Conservation (phyloP, 1,284 basidiomycete species). For the Tetrapyrgos nigripes region DNA sequence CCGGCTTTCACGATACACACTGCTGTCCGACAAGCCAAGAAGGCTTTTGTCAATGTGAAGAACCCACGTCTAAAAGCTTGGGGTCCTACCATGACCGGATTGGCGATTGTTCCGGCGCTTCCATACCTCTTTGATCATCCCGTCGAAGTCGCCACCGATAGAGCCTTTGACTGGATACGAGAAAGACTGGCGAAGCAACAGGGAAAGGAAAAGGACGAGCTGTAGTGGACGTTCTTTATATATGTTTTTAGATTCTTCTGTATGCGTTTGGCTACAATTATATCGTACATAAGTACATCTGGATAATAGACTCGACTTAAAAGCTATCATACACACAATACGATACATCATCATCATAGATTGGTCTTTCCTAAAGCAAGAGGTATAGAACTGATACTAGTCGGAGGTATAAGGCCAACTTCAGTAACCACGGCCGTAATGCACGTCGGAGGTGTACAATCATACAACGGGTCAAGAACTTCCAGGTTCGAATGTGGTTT, state of each 20-base stretch:
- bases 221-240: background rate
- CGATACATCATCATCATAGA: constrained; percentile 33
- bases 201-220: constrained; percentile 31
- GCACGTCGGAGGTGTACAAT: constrained; percentile 87
- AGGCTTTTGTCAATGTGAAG: constrained; percentile 70
- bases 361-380: constrained; percentile 69
- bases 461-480: constrained; percentile 87
- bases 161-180: constrained; percentile 71
- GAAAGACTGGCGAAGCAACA: constrained; percentile 42
- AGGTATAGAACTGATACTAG: constrained; percentile 82
- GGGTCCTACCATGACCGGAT: constrained; percentile 84
- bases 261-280: background rate
- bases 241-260: background rate
- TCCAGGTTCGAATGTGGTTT: constrained; percentile 59
- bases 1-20: constrained; percentile 88
- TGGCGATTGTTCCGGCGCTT: constrained; percentile 81
- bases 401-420: constrained; percentile 91
- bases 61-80: constrained; percentile 73
- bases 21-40: constrained; percentile 81
- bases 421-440: constrained; percentile 98
- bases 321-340: background rate
- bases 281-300: background rate
- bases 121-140: constrained; percentile 89
- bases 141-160: constrained; percentile 73
- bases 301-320: no score